Percentiles rank a stretch among this genome's conserved stretches.
phyloP scores from a whole-genome alignment of 176 grass and related monocot genomes.

The Oryza meridionalis region DNA sequence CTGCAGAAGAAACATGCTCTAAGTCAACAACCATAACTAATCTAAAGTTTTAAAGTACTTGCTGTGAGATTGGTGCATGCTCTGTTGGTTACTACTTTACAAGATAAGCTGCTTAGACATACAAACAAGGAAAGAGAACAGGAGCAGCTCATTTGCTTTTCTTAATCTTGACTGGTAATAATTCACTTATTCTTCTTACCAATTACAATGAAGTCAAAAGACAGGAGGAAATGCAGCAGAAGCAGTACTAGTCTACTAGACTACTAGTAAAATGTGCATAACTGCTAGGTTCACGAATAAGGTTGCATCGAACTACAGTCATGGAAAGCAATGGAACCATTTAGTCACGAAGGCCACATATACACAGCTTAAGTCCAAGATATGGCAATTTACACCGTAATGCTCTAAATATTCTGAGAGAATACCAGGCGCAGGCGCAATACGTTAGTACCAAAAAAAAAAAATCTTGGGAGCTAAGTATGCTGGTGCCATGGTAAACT shows the following conservation, averaged over 20 bases:
- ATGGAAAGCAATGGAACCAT: background rate
- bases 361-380: constrained; percentile 1
- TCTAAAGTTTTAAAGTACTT: constrained; percentile 21
- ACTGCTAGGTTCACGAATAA: constrained; percentile 17
- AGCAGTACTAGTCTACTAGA: background rate
- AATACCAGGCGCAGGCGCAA: constrained; percentile 5
- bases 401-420: background rate
- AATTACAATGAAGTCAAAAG: constrained; percentile 1
- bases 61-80: constrained; percentile 20
- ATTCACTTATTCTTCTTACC: background rate
- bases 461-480: background rate
- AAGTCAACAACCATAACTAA: constrained; percentile 33
- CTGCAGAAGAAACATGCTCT: constrained; percentile 54
- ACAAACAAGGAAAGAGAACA: constrained; percentile 6
- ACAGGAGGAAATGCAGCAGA: background rate
- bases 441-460: constrained; percentile 5
- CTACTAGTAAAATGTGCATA: background rate
- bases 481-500: constrained; percentile 21
- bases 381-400: background rate
- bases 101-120: background rate
- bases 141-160: constrained; percentile 4
- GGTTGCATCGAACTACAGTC: background rate
- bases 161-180: constrained; percentile 19
- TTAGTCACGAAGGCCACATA: background rate
- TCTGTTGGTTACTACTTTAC: constrained; percentile 1